phyloP scores from a whole-genome alignment of 2,329 filamentous ascomycete genomes.

The Curvularia hawaiiensis region DNA sequence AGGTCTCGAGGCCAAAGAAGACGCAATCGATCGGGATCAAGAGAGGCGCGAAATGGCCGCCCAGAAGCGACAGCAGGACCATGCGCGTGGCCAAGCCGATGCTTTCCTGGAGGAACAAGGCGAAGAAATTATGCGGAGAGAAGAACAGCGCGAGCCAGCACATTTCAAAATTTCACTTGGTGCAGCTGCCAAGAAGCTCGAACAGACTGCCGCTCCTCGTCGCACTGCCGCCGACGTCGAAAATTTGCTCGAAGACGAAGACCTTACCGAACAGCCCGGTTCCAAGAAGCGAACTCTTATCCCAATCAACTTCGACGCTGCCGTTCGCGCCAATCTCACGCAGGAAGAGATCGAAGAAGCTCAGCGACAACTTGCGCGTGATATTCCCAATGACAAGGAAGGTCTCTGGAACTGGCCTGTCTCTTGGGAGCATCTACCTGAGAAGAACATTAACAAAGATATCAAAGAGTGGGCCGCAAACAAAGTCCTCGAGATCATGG shows the following conservation, averaged over 20 bases:
- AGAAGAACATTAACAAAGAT: slow-evolving; percentile 79
- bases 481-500: slow-evolving; percentile 96
- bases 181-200: slow-evolving; percentile 76
- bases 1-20: slow-evolving; percentile 73
- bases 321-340: slow-evolving; percentile 61
- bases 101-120: slow-evolving; percentile 87
- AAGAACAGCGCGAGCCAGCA: slow-evolving; percentile 63
- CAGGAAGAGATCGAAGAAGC: slow-evolving; percentile 88
- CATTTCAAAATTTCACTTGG: slow-evolving; percentile 90
- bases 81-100: slow-evolving; percentile 83
- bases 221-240: slow-evolving; percentile 93
- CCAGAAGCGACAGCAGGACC: slow-evolving; percentile 73
- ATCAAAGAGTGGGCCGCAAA: slow-evolving; percentile 95
- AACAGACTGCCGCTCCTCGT: slow-evolving; percentile 61
- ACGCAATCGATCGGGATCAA: slow-evolving; percentile 79
- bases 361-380: slow-evolving; percentile 78
- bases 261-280: slow-evolving; percentile 66
- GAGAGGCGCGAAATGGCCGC: slow-evolving; percentile 77
- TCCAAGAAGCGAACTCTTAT: slow-evolving; percentile 73
- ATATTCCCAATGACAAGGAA: slow-evolving; percentile 86
- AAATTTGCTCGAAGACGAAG: slow-evolving; percentile 92
- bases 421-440: slow-evolving; percentile 90
- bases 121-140: slow-evolving; percentile 65
- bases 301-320: slow-evolving; percentile 52
- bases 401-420: slow-evolving; percentile 92